Evolutionary conservation across 495 filamentous ascomycete species (phyloP), one percentile per base, ranked within the genome.

Genomic region (Hypoxylon rickii): DNA sequence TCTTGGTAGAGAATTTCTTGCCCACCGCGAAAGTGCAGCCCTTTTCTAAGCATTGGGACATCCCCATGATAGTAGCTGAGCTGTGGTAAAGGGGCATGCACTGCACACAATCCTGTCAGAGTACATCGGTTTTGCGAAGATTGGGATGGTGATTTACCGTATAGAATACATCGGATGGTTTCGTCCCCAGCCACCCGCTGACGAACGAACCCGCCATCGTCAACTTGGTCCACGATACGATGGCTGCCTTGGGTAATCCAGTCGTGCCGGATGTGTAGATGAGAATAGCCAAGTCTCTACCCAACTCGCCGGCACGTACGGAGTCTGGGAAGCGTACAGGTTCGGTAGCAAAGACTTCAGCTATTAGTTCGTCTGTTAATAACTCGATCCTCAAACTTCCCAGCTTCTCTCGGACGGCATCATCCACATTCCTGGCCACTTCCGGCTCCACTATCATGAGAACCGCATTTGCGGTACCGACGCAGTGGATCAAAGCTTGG

Each of bases 71-170:
- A 17, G 83, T 71, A 15, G 89, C 94, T 1, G 93, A 89, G 37
- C 88, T 84, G 71, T 98, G 94, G 65, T 98, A 98, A 12, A 98
- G 81, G 0, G 94, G 94, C 92, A 97, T 97, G 52, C 85, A 89
- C 84, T 89, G 49, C 3, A 38, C 24, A 34, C 0, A 17, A 22
- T 10, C 5, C 34, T 43, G 16, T 56, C 37, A 51, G 39, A 45
- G 29, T 8, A 7, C 3, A 17, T 33, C 31, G 7, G 1, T 7
- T 32, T 1, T 6, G 7, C 6, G 2, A 10, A 34, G 2, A 18
- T 40, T 11, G 15, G 7, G 16, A 20, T 19, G 0, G 16, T 32
- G 37, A 34, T 74, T 61, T 78, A 89, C 88, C 37, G 93, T 96
- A 72, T 94, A 97, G 64, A 91, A 85, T 17, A 87, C 79, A 61